These are phyloP conservation scores for Xerocomus potaroensis DNA, from an alignment of 768 basidiomycete species.

Conservation along the genomic window DNA sequence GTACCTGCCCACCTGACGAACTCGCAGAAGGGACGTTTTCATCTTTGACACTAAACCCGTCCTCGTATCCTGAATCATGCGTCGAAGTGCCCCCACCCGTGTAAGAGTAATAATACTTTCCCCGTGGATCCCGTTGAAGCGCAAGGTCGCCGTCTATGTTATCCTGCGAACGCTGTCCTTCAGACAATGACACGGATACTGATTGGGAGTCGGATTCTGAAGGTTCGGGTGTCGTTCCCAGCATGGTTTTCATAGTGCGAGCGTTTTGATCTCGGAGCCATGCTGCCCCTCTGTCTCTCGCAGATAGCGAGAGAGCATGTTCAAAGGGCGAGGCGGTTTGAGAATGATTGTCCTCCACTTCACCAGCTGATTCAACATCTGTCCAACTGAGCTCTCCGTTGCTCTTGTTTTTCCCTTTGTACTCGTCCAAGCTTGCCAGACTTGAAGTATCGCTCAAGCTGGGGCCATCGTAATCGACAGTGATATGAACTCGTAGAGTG, in stretches of 20 bases:
- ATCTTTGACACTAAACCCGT: conserved; percentile 36
- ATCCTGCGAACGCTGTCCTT: conserved; percentile 35
- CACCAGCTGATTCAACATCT: conserved; percentile 39
- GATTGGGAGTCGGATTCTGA: conserved; percentile 53
- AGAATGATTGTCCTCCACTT: conserved; percentile 54
- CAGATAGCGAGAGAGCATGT: conserved; percentile 39
- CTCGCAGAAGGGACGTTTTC: conserved; percentile 27
- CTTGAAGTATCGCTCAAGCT: conserved; percentile 88
- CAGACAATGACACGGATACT: conserved; percentile 29
- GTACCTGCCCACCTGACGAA: conserved; percentile 34
- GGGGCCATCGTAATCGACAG: conserved; percentile 87
- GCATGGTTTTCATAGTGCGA: conserved; percentile 55
- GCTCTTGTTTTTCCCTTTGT: conserved; percentile 54
- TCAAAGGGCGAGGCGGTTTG: conserved; percentile 40
- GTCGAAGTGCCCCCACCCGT: conserved; percentile 45
- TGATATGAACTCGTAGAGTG: conserved; percentile 69
- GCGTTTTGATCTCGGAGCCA: conserved; percentile 84
- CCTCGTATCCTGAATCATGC: conserved; percentile 54
- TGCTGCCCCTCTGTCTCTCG: conserved; percentile 64
- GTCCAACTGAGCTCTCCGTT: conserved; percentile 41
- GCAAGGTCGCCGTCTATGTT: conserved; percentile 57
- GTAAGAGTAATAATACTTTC: conserved; percentile 77
- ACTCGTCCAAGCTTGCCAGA: conserved; percentile 73
- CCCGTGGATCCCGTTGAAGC: conserved; percentile 60
- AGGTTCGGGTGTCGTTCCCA: conserved; percentile 53